Conservation (phyloP, 78 protist genomes). For the Chrysochromulina tobinii region DNA sequence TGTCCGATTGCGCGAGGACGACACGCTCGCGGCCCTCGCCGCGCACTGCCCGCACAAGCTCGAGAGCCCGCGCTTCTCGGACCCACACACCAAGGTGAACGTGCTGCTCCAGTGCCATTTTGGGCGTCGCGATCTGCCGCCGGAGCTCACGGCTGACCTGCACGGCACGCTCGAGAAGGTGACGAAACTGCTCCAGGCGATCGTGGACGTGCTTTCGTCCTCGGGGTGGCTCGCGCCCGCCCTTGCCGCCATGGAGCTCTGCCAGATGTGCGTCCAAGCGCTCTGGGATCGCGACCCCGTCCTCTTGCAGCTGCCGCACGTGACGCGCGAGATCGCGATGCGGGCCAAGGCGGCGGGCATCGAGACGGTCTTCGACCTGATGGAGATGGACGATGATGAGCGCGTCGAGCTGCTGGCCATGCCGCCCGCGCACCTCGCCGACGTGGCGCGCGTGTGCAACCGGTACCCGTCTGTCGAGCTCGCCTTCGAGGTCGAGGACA, state of each 20-base stretch:
- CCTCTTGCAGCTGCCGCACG: slow-evolving; percentile 87
- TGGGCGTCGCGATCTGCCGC: slow-evolving; percentile 47
- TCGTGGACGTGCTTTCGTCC: slow-evolving; percentile 88
- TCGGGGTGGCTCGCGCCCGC: slow-evolving; percentile 87
- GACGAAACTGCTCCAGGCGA: slow-evolving; percentile 72
- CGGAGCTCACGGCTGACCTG: slow-evolving; percentile 28
- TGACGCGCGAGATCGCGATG: slow-evolving; percentile 57
- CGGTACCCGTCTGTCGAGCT: slow-evolving; percentile 72
- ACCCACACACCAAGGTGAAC: slow-evolving; percentile 81
- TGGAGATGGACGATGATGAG: slow-evolving; percentile 82
- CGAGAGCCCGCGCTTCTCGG: slow-evolving; percentile 52
- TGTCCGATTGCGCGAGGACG: slow-evolving; percentile 89
- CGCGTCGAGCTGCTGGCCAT: slow-evolving; percentile 62
- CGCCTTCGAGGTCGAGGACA: slow-evolving; percentile 55
- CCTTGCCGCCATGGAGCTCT: slow-evolving; percentile 92
- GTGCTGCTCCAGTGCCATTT: slow-evolving; percentile 82
- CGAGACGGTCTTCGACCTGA: slow-evolving; percentile 80
- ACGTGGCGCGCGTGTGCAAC: slow-evolving; percentile 69
- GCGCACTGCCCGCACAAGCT: slow-evolving; percentile 73
- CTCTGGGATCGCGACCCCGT: slow-evolving; percentile 55
- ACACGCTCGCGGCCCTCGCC: slow-evolving; percentile 66
- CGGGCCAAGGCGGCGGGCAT: slow-evolving; percentile 40
- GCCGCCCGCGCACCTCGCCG: slow-evolving; percentile 38
- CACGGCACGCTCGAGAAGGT: slow-evolving; percentile 6
- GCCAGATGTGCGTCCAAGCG: slow-evolving; percentile 92